These are phyloP conservation scores for Tephrocybe rancida DNA, from an alignment of 768 basidiomycete genomes.

Conservation along the genomic window DNA sequence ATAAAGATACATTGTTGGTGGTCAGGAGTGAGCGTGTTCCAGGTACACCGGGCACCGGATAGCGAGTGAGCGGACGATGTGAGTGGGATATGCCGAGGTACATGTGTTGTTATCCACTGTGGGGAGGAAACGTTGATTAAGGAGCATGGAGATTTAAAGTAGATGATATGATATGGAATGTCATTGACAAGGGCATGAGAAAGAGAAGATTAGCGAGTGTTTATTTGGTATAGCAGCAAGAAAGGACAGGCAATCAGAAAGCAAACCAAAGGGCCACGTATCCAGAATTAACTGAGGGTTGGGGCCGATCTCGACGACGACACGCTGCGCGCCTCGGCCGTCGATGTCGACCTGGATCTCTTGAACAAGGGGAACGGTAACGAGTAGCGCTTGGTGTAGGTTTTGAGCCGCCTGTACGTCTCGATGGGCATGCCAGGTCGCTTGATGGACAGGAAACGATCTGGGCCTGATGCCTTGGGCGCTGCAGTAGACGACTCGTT, in stretches of 20 bases:
- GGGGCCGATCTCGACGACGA: conserved; percentile 17
- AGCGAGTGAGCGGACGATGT: not conserved
- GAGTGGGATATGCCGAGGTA: not conserved
- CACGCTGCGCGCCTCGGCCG: conserved; percentile 3
- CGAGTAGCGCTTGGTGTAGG: conserved; percentile 52
- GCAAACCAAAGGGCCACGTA: not conserved
- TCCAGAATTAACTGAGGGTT: not conserved
- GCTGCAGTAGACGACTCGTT: conserved; percentile 28
- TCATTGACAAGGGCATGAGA: no score
- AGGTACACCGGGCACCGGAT: not conserved
- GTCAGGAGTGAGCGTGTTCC: not conserved
- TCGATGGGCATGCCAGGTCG: conserved; percentile 12
- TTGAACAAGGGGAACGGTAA: conserved; percentile 44
- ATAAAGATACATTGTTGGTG: conserved; percentile 5
- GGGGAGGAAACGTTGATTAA: not conserved
- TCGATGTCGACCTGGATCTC: not conserved
- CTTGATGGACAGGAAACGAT: conserved; percentile 33
- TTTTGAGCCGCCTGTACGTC: conserved; percentile 42
- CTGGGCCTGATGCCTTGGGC: conserved; percentile 30
- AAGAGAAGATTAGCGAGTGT: not conserved
- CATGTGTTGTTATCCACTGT: not conserved
- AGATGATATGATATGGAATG: not conserved
- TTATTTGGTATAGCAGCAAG: not conserved
- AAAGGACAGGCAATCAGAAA: not conserved
- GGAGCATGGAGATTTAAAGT: not conserved